phyloP scores from a whole-genome alignment of 176 grass and related monocot species.

The Alloteropsis semialata region DNA sequence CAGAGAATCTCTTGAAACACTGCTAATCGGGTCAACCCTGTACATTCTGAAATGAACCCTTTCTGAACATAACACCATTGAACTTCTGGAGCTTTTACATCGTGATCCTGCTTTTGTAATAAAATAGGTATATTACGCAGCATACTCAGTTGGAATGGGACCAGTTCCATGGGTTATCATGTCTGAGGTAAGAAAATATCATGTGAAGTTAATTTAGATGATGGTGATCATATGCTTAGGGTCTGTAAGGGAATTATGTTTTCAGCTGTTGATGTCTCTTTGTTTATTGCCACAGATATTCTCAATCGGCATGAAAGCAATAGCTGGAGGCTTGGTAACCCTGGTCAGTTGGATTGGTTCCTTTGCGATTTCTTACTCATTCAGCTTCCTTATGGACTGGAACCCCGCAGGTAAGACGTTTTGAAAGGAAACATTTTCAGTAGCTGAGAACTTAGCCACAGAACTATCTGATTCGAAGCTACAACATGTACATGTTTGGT shows the following conservation, averaged over 20 bases:
- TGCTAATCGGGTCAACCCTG: not conserved
- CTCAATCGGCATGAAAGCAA: slow-evolving; percentile 79
- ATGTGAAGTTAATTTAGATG: not conserved
- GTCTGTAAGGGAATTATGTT: not conserved
- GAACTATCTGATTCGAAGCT: not conserved
- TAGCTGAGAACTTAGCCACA: not conserved
- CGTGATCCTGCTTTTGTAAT: slow-evolving; percentile 8
- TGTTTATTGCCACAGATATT: slow-evolving; percentile 61
- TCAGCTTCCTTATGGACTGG: slow-evolving; percentile 85
- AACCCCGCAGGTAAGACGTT: slow-evolving; percentile 53
- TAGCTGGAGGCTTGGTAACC: slow-evolving; percentile 71
- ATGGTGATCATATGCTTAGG: not conserved
- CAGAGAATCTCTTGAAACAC: not conserved
- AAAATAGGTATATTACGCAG: slow-evolving; percentile 60
- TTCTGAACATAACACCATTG: not conserved
- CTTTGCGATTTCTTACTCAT: slow-evolving; percentile 58
- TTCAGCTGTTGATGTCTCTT: not conserved
- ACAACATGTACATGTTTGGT: not conserved
- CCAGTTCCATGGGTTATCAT: slow-evolving; percentile 86
- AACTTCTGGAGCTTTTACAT: slow-evolving; percentile 1
- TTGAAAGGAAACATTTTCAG: not conserved
- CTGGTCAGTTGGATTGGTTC: slow-evolving; percentile 65
- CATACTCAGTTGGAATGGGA: slow-evolving; percentile 80
- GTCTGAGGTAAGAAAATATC: slow-evolving; percentile 59
- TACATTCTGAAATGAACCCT: not conserved